A percentile compares a stretch with the other conserved stretches of the same genome.
Conservation (phyloP, 345 rosid species). For the Boechera retrofracta region DNA sequence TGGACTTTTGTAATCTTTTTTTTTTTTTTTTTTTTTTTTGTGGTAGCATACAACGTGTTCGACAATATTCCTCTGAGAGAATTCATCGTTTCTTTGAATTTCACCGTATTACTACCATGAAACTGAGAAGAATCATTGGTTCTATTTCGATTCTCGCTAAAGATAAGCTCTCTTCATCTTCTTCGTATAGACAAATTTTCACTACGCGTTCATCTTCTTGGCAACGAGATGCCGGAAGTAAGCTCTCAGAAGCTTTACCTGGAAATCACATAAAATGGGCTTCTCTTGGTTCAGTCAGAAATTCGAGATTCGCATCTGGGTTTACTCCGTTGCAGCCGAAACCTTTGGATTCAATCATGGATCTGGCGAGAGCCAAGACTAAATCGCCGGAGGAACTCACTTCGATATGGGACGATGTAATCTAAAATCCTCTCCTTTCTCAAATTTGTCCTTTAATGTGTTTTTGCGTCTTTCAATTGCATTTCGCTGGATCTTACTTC, state of each 20-base stretch:
- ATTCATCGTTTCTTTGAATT: background rate
- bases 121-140: conserved; percentile 35
- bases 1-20: background rate
- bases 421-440: background rate
- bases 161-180: conserved; percentile 25
- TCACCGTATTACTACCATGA: conserved; percentile 17
- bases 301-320: conserved; percentile 81
- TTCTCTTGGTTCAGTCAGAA: conserved; percentile 70
- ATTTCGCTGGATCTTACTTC: conserved; percentile 10
- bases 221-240: conserved; percentile 29
- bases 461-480: background rate
- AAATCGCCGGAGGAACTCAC: conserved; percentile 80
- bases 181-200: conserved; percentile 38
- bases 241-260: conserved; percentile 49
- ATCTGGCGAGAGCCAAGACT: conserved; percentile 66
- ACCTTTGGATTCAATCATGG: conserved; percentile 88
- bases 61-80: conserved; percentile 35
- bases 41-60: conserved; percentile 21
- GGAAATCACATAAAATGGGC: conserved; percentile 62
- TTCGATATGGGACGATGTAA: conserved; percentile 89
- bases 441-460: background rate
- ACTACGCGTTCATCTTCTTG: conserved; percentile 33
- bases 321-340: conserved; percentile 82
- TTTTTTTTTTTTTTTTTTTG: too few relatives aligned
- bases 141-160: conserved; percentile 21